Base-by-base conservation (phyloP, 169 alveolate species). In the Plasmodium coatneyi region DNA sequence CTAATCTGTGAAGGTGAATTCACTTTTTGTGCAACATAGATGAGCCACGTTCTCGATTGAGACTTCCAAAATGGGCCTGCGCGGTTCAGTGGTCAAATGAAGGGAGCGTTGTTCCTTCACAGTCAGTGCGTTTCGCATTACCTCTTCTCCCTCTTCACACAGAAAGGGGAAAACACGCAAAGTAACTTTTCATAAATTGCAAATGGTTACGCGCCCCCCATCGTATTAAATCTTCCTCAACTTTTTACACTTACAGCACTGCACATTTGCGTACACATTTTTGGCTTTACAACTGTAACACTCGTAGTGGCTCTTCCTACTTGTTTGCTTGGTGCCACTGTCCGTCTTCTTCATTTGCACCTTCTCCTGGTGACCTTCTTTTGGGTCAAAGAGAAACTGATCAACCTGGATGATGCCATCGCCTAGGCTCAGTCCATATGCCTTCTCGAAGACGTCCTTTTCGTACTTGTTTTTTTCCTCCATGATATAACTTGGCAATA, bases 241-340 rank as follows among this genome's bases (percentile, higher is more conserved):
- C 28, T 84, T 84, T 74, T 84, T 84, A 74, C 93, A 84, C 70
- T 84, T 84, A 52, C 60, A 72, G 28, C 93, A 84, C 41, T 84
- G 93, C 6, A 84, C 84, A 84, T 84, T 84, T 54, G 93, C 56
- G 28, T 74, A 84, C 5, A 43, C 30, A 84, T 84, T 84, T 84
- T 74, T 74, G 19, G 93, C 82, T 28, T 84, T 84, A 41, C 93
- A 84, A 36, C 93, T 84, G 25, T 72, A 84, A n/a, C 93, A 84
- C 43, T 84, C 86, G 60, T 84, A 84, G 41, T 84, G 66, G 16
- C 66, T 60, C 22, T 25, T 30, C 9, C 52, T 72, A 14, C 43
- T 46, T 49, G 22, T 49, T 12, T 39, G 46, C 5, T 71, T 34
- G 30, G 32, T 7, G n/a, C 32, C 34, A 19, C 32, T 25, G n/a